A percentile compares a stretch with the other conserved stretches of the same genome.
phyloP scores from a whole-genome alignment of 2,329 filamentous ascomycete genomes.

The Cordyceps fumosorosea region DNA sequence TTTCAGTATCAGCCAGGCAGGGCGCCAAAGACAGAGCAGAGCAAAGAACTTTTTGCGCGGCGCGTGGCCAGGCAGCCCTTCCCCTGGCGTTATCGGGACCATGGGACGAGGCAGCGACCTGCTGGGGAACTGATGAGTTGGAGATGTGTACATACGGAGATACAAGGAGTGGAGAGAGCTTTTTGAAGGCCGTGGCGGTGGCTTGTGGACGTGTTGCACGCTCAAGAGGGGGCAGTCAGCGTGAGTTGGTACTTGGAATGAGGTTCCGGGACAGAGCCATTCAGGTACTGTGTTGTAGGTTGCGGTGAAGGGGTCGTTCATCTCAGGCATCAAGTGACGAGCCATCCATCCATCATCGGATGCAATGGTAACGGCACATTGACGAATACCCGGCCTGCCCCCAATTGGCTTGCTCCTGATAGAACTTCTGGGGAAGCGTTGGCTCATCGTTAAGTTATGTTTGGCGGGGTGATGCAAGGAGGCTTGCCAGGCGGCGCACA shows the following conservation, averaged over 20 bases:
- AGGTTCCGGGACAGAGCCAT: background rate
- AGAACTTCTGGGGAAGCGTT: background rate
- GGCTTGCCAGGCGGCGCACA: background rate
- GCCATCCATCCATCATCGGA: background rate
- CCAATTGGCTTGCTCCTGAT: background rate
- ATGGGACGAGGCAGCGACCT: background rate
- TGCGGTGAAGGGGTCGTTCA: background rate
- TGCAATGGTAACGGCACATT: too few relatives aligned
- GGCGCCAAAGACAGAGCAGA: background rate
- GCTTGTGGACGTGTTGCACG: background rate
- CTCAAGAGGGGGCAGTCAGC: background rate
- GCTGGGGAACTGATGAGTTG: background rate
- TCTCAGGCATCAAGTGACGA: background rate
- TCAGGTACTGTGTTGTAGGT: background rate
- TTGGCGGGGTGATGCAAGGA: background rate
- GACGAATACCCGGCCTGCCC: too few relatives aligned
- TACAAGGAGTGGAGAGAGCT: background rate
- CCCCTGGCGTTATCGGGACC: background rate
- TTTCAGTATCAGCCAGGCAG: background rate
- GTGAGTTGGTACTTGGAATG: background rate
- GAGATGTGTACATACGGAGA: background rate
- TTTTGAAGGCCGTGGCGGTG: background rate
- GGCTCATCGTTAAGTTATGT: background rate
- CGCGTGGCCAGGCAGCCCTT: background rate
- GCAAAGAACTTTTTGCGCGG: background rate